These are phyloP conservation scores for Oryza officinalis DNA, from an alignment of 176 grass and related monocot species.

Conservation along the genomic window DNA sequence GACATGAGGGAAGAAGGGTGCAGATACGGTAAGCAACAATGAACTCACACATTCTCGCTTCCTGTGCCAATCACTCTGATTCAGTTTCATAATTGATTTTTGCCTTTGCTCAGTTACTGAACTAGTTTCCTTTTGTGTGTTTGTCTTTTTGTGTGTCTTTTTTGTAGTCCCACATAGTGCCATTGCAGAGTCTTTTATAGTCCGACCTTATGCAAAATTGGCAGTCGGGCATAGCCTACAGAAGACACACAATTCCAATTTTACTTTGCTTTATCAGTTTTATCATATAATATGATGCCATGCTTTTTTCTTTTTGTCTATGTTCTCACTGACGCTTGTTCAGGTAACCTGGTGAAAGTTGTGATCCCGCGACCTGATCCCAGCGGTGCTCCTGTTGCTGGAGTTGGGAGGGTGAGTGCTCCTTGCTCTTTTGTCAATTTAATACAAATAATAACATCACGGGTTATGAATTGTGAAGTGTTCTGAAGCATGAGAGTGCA, in stretches of 20 bases:
- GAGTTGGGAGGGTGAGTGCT: constrained; percentile 80
- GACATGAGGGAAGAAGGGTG: constrained; percentile 94
- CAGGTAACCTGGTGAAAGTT: constrained; percentile 94
- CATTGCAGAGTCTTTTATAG: constrained; percentile 76
- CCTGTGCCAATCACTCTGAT: constrained; percentile 22
- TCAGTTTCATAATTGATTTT: constrained; percentile 20
- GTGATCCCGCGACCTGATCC: constrained; percentile 80
- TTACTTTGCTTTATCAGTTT: constrained; percentile 32
- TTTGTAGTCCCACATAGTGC: constrained; percentile 58
- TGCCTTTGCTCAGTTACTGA: constrained; percentile 52
- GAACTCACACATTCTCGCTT: neutral
- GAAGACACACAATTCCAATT: constrained; percentile 51
- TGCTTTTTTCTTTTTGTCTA: neutral
- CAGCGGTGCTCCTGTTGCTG: constrained; percentile 62
- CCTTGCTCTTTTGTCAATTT: neutral
- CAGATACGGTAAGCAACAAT: constrained; percentile 70
- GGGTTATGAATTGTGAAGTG: neutral
- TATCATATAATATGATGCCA: constrained; percentile 26
- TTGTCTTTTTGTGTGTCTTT: constrained; percentile 66
- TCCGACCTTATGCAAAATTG: constrained; percentile 68
- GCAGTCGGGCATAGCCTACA: constrained; percentile 59
- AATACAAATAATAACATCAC: neutral
- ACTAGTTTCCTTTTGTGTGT: constrained; percentile 54
- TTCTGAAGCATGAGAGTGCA: neutral
- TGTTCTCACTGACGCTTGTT: constrained; percentile 49